A percentile compares a stretch with the other conserved stretches of the same genome.
These are phyloP conservation scores for Marvania coccoides DNA, from an alignment of 139 green algal genomes.

Conservation along the genomic window DNA sequence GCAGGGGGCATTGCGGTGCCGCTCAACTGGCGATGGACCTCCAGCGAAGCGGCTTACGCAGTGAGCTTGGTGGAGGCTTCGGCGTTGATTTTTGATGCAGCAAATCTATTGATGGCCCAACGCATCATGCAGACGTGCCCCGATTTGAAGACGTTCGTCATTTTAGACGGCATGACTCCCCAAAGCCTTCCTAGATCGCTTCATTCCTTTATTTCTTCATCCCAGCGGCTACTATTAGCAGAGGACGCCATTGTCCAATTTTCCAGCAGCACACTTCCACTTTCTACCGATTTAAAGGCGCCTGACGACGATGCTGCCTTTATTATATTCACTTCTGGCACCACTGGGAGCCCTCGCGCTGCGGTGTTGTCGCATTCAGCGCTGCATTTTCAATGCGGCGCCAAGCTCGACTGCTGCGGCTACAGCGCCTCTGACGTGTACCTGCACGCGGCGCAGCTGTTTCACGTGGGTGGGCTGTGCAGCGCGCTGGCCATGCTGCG, in stretches of 20 bases:
- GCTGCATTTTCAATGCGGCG: slow-evolving; percentile 60
- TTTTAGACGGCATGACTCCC: no score
- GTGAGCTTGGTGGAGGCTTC: background rate
- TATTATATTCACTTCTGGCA: slow-evolving; percentile 45
- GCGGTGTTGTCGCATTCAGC: slow-evolving; percentile 51
- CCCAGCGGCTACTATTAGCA: no score
- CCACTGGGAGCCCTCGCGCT: slow-evolving; percentile 56
- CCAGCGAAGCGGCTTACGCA: slow-evolving; percentile 2
- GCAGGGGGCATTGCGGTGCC: slow-evolving; percentile 54
- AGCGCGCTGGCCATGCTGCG: slow-evolving; percentile 68
- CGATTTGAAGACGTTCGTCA: no score
- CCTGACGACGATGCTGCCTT: slow-evolving; percentile 25
- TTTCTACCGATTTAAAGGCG: background rate
- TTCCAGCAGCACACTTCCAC: background rate
- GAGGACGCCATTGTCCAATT: no score
- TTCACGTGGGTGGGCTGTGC: slow-evolving; percentile 81
- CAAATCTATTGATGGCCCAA: slow-evolving; percentile 8
- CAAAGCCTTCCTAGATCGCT: background rate
- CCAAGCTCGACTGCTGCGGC: slow-evolving; percentile 54
- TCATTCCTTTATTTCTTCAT: no score
- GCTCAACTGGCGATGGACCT: slow-evolving; percentile 54
- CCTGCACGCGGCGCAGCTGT: slow-evolving; percentile 82
- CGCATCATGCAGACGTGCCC: background rate
- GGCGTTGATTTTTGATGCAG: slow-evolving; percentile 5
- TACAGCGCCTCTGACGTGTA: slow-evolving; percentile 68